A percentile compares a stretch with the other conserved stretches of the same genome.
phyloP scores from a whole-genome alignment of 2,329 filamentous ascomycete species.

The Cryphonectria radicalis region DNA sequence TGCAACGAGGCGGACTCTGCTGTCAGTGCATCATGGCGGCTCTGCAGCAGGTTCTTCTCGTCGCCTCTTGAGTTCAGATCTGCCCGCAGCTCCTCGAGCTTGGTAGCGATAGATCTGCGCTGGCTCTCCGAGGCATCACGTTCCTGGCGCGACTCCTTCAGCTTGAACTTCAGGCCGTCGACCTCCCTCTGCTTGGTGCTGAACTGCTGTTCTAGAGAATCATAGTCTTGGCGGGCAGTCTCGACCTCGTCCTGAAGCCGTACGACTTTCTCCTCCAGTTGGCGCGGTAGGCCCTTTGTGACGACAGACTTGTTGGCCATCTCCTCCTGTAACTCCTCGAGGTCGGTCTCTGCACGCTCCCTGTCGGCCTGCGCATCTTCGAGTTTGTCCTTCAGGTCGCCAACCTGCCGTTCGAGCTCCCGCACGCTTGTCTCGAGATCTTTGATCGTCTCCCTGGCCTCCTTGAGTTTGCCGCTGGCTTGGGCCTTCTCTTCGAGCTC shows the following conservation, averaged over 20 bases:
- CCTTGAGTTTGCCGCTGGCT: slow-evolving; percentile 55
- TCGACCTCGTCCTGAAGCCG: slow-evolving; percentile 71
- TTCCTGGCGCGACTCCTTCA: slow-evolving; percentile 50
- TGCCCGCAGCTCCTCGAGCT: slow-evolving; percentile 59
- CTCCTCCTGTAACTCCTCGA: slow-evolving; percentile 73
- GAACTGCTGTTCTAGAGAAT: slow-evolving; percentile 56
- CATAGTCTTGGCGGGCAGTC: slow-evolving; percentile 52
- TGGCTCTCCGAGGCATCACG: slow-evolving; percentile 45
- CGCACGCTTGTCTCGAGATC: slow-evolving; percentile 61
- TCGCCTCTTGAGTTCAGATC: slow-evolving; percentile 63
- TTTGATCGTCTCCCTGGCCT: slow-evolving; percentile 62
- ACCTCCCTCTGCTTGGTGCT: slow-evolving; percentile 52
- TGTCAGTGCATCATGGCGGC: slow-evolving; percentile 68
- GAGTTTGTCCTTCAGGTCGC: slow-evolving; percentile 58
- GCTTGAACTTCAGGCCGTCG: slow-evolving; percentile 48
- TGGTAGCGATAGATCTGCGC: slow-evolving; percentile 48
- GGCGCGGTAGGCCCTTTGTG: slow-evolving; percentile 74
- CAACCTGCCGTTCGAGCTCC: slow-evolving; percentile 57
- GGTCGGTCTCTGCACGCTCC: slow-evolving; percentile 60
- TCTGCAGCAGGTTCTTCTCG: slow-evolving; percentile 72
- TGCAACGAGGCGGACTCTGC: slow-evolving; percentile 70
- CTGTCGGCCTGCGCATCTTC: slow-evolving; percentile 59
- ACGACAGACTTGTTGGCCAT: slow-evolving; percentile 79
- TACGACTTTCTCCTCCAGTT: slow-evolving; percentile 72
- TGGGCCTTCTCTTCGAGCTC: slow-evolving; percentile 63